Conservation (phyloP, 2,329 filamentous ascomycete species). For the Erysiphe neolycopersici region DNA sequence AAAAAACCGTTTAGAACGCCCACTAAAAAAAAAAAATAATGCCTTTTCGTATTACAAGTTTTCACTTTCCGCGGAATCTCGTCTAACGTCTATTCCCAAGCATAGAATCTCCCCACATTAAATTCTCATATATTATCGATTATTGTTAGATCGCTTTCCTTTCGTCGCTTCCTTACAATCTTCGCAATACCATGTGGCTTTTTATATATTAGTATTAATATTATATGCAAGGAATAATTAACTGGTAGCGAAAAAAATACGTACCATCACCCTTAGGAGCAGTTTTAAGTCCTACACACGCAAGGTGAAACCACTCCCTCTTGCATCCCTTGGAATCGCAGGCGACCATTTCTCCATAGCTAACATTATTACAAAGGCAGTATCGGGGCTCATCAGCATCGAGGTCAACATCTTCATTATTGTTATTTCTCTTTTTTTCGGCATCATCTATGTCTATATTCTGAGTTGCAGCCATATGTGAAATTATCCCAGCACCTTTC, state of each 20-base stretch:
- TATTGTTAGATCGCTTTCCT: not conserved
- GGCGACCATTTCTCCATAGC: constrained; percentile 65
- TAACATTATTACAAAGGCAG: constrained; percentile 56
- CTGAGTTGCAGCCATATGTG: constrained; percentile 11
- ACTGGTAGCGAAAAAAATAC: constrained; percentile 1
- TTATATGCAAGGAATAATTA: not conserved
- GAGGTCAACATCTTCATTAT: constrained; percentile 30
- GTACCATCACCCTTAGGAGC: constrained; percentile 34
- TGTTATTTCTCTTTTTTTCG: constrained; percentile 19
- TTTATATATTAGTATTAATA: not conserved
- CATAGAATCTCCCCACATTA: too few relatives aligned
- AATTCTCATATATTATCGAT: not conserved
- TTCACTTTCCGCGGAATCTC: too few relatives aligned
- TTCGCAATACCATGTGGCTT: constrained; percentile 14
- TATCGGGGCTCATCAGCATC: constrained; percentile 48
- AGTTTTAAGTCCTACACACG: constrained; percentile 53
- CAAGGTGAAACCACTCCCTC: constrained; percentile 62
- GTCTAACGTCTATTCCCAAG: too few relatives aligned
- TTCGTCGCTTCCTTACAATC: constrained; percentile 9
- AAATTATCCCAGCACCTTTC: constrained; percentile 21
- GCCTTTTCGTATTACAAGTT: too few relatives aligned
- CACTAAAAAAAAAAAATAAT: too few relatives aligned
- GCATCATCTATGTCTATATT: constrained; percentile 20
- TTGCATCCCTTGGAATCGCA: constrained; percentile 49
- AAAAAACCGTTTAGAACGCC: too few relatives aligned